Conservation (phyloP, 78 protist species). For the Reticulomyxa filosa region DNA sequence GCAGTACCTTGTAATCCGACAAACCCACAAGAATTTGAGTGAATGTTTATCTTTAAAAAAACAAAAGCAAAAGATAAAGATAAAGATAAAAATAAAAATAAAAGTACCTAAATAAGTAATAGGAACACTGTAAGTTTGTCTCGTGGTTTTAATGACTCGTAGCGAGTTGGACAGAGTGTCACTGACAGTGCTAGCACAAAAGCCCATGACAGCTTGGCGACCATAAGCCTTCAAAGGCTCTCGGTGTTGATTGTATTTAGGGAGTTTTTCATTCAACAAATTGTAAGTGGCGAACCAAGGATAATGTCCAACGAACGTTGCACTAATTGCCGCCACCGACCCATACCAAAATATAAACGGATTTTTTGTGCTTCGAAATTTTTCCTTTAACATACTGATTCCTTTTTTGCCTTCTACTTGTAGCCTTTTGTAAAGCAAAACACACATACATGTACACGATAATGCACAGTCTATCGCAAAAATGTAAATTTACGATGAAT, state of each 20-base stretch:
- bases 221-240: too few relatives aligned
- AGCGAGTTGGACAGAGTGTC: slow-evolving; percentile 1
- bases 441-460: too few relatives aligned
- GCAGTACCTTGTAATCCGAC: too few relatives aligned
- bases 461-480: too few relatives aligned
- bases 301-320: slow-evolving; percentile 39
- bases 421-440: too few relatives aligned
- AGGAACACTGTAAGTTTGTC: neutral
- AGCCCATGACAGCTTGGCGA: neutral
- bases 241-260: too few relatives aligned
- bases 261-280: too few relatives aligned
- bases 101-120: neutral
- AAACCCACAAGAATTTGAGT: too few relatives aligned
- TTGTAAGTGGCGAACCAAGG: slow-evolving; percentile 58
- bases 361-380: neutral
- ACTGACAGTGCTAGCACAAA: too few relatives aligned
- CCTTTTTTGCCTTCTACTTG: neutral
- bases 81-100: neutral
- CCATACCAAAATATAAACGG: slow-evolving; percentile 28
- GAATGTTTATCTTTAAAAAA: too few relatives aligned
- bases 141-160: neutral
- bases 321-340: slow-evolving; percentile 36
- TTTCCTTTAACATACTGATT: neutral
- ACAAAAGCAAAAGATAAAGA: neutral
- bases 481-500: too few relatives aligned